Evolutionary conservation across 2,329 filamentous ascomycete species (phyloP).

Genomic region (Fusarium anguioides): DNA sequence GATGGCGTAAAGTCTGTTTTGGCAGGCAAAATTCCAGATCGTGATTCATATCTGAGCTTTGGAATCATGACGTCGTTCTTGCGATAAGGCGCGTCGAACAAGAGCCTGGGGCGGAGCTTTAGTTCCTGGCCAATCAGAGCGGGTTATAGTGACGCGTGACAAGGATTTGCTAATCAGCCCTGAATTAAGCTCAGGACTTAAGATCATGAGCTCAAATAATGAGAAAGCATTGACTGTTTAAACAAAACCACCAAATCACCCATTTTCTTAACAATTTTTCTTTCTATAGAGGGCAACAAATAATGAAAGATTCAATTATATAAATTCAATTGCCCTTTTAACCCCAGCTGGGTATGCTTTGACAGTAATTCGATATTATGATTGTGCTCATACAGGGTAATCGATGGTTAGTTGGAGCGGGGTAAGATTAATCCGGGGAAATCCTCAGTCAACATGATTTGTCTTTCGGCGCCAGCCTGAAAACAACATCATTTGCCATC

Average conservation of each 20-base stretch:
- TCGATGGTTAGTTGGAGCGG: background rate
- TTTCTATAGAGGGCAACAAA: too few relatives aligned
- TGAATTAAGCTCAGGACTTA: background rate
- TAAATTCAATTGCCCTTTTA: too few relatives aligned
- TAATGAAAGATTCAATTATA: too few relatives aligned
- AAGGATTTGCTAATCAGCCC: background rate
- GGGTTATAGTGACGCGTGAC: accelerated
- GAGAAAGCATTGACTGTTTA: accelerated
- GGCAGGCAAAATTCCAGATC: background rate
- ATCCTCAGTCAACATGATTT: too few relatives aligned
- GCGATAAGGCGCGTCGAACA: background rate
- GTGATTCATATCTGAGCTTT: background rate
- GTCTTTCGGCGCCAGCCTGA: too few relatives aligned
- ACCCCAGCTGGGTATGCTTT: too few relatives aligned
- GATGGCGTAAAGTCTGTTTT: background rate
- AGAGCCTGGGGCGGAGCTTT: background rate
- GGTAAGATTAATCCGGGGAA: background rate
- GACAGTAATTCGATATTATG: too few relatives aligned
- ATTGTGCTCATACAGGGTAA: background rate
- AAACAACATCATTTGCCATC: too few relatives aligned
- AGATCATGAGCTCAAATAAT: background rate
- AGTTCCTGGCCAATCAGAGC: background rate
- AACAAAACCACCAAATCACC: background rate
- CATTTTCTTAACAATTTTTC: too few relatives aligned
- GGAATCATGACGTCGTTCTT: conserved; percentile 18